These are phyloP conservation scores for Graphilbum ipis-grandicollis DNA, from an alignment of 2,329 filamentous ascomycete species.

Conservation along the genomic window DNA sequence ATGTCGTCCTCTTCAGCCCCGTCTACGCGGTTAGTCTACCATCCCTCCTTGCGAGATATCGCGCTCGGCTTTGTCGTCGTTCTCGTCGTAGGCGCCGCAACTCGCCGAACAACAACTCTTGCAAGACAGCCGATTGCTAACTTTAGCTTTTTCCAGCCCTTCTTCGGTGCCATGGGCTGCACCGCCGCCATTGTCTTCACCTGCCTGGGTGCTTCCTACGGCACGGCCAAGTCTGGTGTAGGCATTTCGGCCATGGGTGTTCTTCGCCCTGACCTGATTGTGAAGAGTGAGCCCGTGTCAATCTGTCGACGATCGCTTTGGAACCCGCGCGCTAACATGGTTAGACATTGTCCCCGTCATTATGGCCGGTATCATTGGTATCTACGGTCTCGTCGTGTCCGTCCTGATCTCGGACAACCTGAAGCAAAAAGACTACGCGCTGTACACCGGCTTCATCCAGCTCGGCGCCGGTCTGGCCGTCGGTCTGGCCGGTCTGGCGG, in stretches of 20 bases:
- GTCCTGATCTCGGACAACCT: conserved; percentile 73
- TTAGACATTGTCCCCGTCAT: conserved; percentile 99
- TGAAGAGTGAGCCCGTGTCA: conserved; percentile 75
- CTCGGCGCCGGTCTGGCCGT: conserved; percentile 69
- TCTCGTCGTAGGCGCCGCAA: too few relatives aligned
- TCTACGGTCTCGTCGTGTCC: conserved; percentile 82
- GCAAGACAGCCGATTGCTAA: background rate
- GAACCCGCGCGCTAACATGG: too few relatives aligned
- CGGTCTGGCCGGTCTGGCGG: conserved; percentile 67
- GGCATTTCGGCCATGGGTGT: conserved; percentile 98
- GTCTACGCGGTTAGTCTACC: conserved; percentile 86
- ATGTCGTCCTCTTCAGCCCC: conserved; percentile 42
- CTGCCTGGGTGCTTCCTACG: conserved; percentile 69
- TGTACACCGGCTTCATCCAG: conserved; percentile 76
- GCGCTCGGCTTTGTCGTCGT: background rate
- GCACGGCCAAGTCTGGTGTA: conserved; percentile 97
- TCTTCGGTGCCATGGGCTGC: conserved; percentile 97
- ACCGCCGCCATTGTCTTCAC: conserved; percentile 41
- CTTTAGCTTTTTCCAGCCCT: conserved; percentile 37
- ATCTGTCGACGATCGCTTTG: background rate
- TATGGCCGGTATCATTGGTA: conserved; percentile 99
- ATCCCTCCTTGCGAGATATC: background rate
- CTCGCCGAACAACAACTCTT: too few relatives aligned
- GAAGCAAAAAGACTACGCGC: conserved; percentile 45
- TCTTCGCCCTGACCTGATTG: conserved; percentile 89